Conservation (phyloP, 1,284 basidiomycete genomes). For the Chalciporus sp. region DNA sequence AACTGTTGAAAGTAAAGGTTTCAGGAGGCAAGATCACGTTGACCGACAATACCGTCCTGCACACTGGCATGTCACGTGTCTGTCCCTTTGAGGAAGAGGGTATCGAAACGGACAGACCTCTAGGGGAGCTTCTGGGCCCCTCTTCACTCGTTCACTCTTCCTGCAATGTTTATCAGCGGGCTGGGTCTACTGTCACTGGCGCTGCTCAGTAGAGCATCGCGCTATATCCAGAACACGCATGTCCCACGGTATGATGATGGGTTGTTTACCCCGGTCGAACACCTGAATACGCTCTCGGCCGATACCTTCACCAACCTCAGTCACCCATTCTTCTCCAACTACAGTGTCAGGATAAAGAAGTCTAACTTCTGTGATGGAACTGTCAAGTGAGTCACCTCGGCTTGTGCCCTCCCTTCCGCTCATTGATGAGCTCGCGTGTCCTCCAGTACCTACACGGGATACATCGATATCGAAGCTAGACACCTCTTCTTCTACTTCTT, state of each 20-base stretch:
- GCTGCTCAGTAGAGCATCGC: constrained; percentile 15
- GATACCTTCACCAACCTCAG: constrained; percentile 48
- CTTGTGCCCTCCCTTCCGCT: constrained; percentile 45
- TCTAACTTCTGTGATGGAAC: constrained; percentile 32
- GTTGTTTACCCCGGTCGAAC: constrained; percentile 28
- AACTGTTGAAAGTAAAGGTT: too few species aligned
- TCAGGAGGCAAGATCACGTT: too few species aligned
- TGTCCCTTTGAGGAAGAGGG: too few species aligned
- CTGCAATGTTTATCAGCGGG: constrained; percentile 15
- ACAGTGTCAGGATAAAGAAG: constrained; percentile 59
- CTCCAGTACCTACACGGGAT: constrained; percentile 60
- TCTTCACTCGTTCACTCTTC: background rate
- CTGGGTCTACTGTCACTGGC: constrained; percentile 20
- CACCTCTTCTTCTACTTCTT: constrained; percentile 89
- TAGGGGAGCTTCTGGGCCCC: too few species aligned
- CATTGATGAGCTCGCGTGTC: background rate
- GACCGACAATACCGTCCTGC: too few species aligned
- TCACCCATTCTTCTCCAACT: constrained; percentile 56
- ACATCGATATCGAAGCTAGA: constrained; percentile 64
- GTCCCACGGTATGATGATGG: constrained; percentile 27
- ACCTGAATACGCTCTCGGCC: constrained; percentile 43
- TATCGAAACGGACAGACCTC: too few species aligned
- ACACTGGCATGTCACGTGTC: too few species aligned
- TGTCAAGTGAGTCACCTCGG: constrained; percentile 40
- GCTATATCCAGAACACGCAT: constrained; percentile 13